Evolutionary conservation across 2,329 filamentous ascomycete genomes (phyloP).

Genomic region (Xenoacremonium recifei): DNA sequence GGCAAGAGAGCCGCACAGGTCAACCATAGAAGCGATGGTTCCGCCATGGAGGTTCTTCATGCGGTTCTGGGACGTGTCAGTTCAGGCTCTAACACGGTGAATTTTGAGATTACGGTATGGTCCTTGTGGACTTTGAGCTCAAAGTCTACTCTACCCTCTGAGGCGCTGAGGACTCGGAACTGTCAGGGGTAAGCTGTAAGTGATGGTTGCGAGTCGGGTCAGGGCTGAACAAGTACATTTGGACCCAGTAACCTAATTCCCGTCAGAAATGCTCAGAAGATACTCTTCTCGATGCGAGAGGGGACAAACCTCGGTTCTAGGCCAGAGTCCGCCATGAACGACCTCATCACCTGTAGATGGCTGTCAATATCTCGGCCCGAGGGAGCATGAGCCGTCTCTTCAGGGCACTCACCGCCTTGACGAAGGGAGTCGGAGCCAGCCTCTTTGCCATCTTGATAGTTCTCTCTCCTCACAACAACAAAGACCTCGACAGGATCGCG

Average conservation of each 20-base stretch:
- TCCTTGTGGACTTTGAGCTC: constrained; percentile 72
- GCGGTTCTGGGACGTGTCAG: constrained; percentile 58
- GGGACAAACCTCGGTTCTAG: constrained; percentile 74
- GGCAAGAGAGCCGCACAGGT: constrained; percentile 63
- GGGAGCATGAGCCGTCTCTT: too few species aligned
- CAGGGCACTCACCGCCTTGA: constrained; percentile 27
- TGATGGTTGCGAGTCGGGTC: too few species aligned
- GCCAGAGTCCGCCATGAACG: constrained; percentile 82
- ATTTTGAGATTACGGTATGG: constrained; percentile 58
- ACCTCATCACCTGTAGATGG: constrained; percentile 78
- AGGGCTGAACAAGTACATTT: too few species aligned
- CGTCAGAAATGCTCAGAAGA: too few species aligned
- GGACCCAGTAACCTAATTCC: constrained; percentile 28
- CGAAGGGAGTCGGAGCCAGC: constrained; percentile 33
- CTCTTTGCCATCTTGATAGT: constrained; percentile 30
- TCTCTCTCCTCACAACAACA: background rate
- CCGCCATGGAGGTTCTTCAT: constrained; percentile 76
- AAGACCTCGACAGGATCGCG: background rate
- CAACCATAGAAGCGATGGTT: constrained; percentile 74
- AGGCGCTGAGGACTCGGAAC: constrained; percentile 66
- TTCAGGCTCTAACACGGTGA: background rate
- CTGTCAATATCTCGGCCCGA: too few species aligned
- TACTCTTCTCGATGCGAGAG: too few species aligned
- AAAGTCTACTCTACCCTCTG: constrained; percentile 69
- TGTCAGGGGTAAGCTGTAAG: constrained; percentile 26